Conservation (phyloP, 495 filamentous ascomycete species). For the Tuber borchii region DNA sequence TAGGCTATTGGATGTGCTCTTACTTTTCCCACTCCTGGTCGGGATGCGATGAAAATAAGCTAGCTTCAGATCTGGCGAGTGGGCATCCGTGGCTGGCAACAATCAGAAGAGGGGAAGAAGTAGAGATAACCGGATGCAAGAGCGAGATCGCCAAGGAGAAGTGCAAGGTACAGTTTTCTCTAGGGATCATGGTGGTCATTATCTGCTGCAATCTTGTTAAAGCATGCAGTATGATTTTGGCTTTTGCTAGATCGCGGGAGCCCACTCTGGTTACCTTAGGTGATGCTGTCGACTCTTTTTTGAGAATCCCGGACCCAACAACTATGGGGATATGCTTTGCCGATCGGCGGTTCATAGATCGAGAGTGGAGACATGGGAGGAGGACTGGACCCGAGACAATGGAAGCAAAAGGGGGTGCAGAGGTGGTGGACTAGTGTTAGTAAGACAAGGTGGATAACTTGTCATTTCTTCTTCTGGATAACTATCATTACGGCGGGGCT, state of each 20-base stretch:
- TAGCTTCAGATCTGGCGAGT: not conserved
- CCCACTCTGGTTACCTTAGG: no score
- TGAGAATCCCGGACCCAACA: no score
- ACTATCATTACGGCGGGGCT: no score
- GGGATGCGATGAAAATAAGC: not conserved
- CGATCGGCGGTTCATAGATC: conserved; percentile 24
- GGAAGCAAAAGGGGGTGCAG: not conserved
- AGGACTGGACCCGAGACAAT: not conserved
- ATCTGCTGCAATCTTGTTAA: no score
- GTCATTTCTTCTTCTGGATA: not conserved
- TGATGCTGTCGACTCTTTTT: no score
- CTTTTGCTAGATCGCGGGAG: no score
- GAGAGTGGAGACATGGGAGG: not conserved
- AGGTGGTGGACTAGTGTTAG: not conserved
- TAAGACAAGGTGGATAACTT: conserved; percentile 3
- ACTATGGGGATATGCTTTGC: not conserved
- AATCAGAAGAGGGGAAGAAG: no score
- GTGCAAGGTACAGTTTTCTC: conserved; percentile 36
- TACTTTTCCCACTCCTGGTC: no score
- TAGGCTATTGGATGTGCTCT: conserved; percentile 2
- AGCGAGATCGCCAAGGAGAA: conserved; percentile 3
- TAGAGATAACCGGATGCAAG: not conserved
- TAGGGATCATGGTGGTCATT: no score
- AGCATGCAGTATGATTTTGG: no score
- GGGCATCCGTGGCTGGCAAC: not conserved